phyloP scores from a whole-genome alignment of 768 basidiomycete species.

The Phlegmacium glaucopus region DNA sequence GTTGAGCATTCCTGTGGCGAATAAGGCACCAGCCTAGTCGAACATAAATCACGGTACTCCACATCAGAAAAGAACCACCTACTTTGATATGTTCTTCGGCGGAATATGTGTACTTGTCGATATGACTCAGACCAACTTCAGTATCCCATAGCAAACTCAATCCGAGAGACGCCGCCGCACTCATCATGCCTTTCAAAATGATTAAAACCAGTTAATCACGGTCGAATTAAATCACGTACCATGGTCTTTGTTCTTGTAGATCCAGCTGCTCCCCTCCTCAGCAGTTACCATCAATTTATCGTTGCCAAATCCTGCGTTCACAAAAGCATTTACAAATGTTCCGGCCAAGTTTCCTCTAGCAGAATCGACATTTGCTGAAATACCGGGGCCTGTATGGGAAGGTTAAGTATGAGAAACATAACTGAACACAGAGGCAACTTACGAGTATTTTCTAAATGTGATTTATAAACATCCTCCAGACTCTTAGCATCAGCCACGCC shows the following conservation, averaged over 20 bases:
- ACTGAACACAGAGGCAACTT: conserved; percentile 14
- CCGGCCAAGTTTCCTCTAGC: conserved; percentile 93
- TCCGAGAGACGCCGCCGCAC: conserved; percentile 92
- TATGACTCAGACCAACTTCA: conserved; percentile 87
- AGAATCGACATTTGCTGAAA: conserved; percentile 82
- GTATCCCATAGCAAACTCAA: conserved; percentile 95
- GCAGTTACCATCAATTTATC: conserved; percentile 98
- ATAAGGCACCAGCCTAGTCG: conserved; percentile 78
- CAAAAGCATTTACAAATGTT: conserved; percentile 98
- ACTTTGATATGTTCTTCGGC: conserved; percentile 95
- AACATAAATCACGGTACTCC: too few species aligned
- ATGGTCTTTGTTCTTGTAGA: conserved; percentile 99
- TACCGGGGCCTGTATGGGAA: conserved; percentile 49
- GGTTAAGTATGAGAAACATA: neutral
- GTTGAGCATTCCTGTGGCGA: conserved; percentile 93
- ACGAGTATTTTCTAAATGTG: conserved; percentile 90
- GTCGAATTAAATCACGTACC: conserved; percentile 41
- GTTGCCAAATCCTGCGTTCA: conserved; percentile 97
- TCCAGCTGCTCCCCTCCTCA: conserved; percentile 95
- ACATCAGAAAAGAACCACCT: neutral
- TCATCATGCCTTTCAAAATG: conserved; percentile 75
- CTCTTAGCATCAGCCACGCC: conserved; percentile 88
- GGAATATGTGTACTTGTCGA: conserved; percentile 98
- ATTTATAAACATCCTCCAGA: conserved; percentile 96
- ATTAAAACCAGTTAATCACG: neutral